Conservation (phyloP, 192 early-diverging fungal genomes). For the Coemansia sp. region DNA sequence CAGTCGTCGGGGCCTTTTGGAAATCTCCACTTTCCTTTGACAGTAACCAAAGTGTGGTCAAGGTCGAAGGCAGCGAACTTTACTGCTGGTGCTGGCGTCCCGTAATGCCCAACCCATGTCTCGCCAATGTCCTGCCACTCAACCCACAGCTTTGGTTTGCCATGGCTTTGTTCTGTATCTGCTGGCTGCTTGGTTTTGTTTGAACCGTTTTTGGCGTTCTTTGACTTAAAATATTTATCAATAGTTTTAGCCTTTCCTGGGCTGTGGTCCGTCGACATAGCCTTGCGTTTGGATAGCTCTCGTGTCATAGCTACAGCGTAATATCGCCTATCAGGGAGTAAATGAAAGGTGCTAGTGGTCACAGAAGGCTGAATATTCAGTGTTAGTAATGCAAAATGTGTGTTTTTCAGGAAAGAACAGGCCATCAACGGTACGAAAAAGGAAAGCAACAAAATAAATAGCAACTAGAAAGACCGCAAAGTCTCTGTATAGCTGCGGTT, state of each 20-base stretch:
- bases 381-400: not conserved
- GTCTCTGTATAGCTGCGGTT: not conserved
- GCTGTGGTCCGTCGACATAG: not conserved
- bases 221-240: conserved; percentile 18
- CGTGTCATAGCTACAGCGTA: not conserved
- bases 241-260: conserved; percentile 9
- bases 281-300: not conserved
- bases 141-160: conserved; percentile 1
- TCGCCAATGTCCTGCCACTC: conserved; percentile 38
- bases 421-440: not conserved
- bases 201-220: conserved; percentile 1
- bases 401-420: not conserved
- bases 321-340: not conserved
- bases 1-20: conserved; percentile 79
- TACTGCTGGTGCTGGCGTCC: conserved; percentile 21
- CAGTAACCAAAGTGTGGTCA: conserved; percentile 75
- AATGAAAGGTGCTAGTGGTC: not conserved
- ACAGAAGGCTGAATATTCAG: not conserved
- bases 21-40: conserved; percentile 61
- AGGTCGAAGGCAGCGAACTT: conserved; percentile 55
- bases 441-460: not conserved
- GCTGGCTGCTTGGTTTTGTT: too few species aligned
- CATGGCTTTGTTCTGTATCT: not conserved
- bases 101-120: conserved; percentile 49
- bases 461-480: not conserved